phyloP scores from a whole-genome alignment of 2,329 filamentous ascomycete genomes.

The Penicillium sp. region DNA sequence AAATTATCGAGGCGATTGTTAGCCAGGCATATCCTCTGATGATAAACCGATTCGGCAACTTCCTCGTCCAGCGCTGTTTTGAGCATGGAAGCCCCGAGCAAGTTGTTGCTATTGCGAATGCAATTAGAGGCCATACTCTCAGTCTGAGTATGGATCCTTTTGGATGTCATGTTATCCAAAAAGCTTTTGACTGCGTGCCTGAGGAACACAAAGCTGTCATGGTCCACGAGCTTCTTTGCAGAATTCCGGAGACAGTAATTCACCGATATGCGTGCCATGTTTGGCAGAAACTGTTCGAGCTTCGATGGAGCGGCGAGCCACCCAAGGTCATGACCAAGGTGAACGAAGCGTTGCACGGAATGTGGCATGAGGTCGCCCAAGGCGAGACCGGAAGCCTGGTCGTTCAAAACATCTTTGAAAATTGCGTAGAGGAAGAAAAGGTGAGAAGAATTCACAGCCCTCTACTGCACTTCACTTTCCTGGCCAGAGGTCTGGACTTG shows the following conservation, averaged over 20 bases:
- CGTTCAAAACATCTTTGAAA: constrained; percentile 99
- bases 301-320: constrained; percentile 90
- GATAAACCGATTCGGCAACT: constrained; percentile 98
- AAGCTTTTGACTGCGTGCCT: constrained; percentile 95
- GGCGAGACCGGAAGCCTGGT: constrained; percentile 97
- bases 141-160: constrained; percentile 98
- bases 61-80: constrained; percentile 96
- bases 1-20: constrained; percentile 95
- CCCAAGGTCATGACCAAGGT: constrained; percentile 99
- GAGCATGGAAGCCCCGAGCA: constrained; percentile 96
- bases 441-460: constrained; percentile 48
- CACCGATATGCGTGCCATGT: constrained; percentile 98
- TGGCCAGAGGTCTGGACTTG: not conserved
- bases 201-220: constrained; percentile 98
- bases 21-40: constrained; percentile 92
- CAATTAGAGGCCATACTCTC: constrained; percentile 90
- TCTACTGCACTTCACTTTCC: not conserved
- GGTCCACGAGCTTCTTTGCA: constrained; percentile 94
- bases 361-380: constrained; percentile 98
- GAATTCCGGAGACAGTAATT: constrained; percentile 96
- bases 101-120: constrained; percentile 88
- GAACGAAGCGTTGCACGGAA: constrained; percentile 88
- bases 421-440: constrained; percentile 98
- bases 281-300: constrained; percentile 98
- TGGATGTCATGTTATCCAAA: constrained; percentile 96